Base-by-base conservation (phyloP, 306 rosid genomes). In the Cicer cuneatum region DNA sequence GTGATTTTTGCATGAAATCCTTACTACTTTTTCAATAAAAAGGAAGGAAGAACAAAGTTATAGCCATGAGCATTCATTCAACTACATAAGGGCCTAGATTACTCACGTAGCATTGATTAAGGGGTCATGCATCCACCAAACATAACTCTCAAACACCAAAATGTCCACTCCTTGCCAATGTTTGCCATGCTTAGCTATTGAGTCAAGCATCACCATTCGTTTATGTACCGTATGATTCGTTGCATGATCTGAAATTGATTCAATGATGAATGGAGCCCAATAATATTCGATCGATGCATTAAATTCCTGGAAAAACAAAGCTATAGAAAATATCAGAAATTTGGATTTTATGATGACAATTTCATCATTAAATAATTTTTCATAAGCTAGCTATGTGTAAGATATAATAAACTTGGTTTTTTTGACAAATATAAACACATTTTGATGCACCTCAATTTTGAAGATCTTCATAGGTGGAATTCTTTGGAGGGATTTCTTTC, bases 71-170 rank as follows among this genome's bases (percentile, higher is more conserved):
- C 8, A 58, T 53, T 53, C 62, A 56, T 21, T 60, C 42, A 65
- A 14, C 35, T 48, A 66, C 15, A 53, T n/a, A 2, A 58, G 21
- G 6, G 24, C 49, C 14, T 48, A 60, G 39, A 41, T 18, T 7
- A 84, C 90, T 63, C 71, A 88, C 98, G 94, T 89, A 6, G 96
- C 96, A 64, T 93, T 91, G 77, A 93, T 83, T 9, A 84, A 47
- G 72, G 97, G 98, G 51, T 74, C 85, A 66, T 88, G 75, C 90
- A 88, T 90, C 98, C 93, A 94, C 98, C 97, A 93, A 37, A 91
- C 90, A 42, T 93, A 89, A 84, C 98, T 93, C 87, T 91, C 97
- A 38, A 93, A 93, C 29, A 93, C 91, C 86, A 93, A 81, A 21
- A 89, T 37, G 82, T 93, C 97, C 68, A 90, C 96, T 49, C 83